Base-by-base conservation (phyloP, 768 basidiomycete genomes). In the Rhizopogon sp. region DNA sequence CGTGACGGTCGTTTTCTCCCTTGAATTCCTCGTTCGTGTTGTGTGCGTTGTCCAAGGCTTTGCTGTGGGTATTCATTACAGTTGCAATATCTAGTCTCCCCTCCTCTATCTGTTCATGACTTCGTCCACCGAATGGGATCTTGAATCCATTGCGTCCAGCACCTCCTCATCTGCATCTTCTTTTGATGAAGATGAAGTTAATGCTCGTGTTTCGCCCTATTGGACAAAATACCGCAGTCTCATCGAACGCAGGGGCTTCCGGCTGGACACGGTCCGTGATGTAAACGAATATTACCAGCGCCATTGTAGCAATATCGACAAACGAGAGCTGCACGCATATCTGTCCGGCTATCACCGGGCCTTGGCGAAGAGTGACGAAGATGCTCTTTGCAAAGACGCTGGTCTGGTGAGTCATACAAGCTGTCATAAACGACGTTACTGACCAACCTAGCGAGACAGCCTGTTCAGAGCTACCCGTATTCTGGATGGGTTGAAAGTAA, bases 201-300 rank as follows among this genome's bases (percentile, higher is more conserved):
- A 90, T 62, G 62, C 65, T 17, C 84, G 88, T 47, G 56, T 85
- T 39, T 71, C 71, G 17, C 88, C 87, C 3, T 72, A 78, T 60
- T 90, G 88, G 88, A 72, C 74, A 37, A 72, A 71, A 50, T 86
- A 87, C 64, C 72, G 76, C 10, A 54, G 61, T 45, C 55, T 80
- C 33, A 70, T 88, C 45, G 68, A 75, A 43, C 54, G 66, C 54
- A 75, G 76, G 43, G 88, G 85, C 4, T 82, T 82, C 62, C 79
- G 74, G 37, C 79, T 90, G 1, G 86, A 90, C 59, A 90, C 87
- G 28, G 79, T 81, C 41, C 74, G 76, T 47, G 87, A 88, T 60
- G 88, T 85, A 28, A 83, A 78, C 65, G 74, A 76, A 16, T 79
- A 77, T 59, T 88, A 88, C 62, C 73, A 67, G 42, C 64, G 56